These are phyloP conservation scores for Penicillium nordicum DNA, from an alignment of 2,329 filamentous ascomycete species.

Conservation along the genomic window DNA sequence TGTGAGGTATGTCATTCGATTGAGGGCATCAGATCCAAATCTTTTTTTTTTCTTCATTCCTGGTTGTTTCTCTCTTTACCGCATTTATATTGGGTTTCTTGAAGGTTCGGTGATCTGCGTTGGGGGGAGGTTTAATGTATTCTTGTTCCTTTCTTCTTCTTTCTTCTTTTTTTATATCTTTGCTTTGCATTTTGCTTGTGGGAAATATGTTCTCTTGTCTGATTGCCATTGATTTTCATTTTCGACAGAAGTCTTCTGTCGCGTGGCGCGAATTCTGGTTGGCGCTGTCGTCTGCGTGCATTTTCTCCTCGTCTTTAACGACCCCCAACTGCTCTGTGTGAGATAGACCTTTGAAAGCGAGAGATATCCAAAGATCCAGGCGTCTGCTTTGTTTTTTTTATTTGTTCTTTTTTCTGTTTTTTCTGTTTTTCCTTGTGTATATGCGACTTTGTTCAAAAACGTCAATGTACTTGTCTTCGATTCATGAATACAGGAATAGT, in stretches of 20 bases:
- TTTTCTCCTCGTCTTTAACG: slow-evolving; percentile 31
- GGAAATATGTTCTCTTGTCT: slow-evolving; percentile 13
- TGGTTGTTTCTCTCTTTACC: slow-evolving; percentile 16
- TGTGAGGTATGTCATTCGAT: slow-evolving; percentile 12
- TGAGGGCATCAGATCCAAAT: slow-evolving; percentile 9
- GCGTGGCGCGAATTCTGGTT: slow-evolving; percentile 34
- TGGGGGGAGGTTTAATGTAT: slow-evolving; percentile 23
- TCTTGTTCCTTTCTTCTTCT: slow-evolving; percentile 22
- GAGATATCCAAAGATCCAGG: slow-evolving; percentile 41
- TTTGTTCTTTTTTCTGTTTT: background rate
- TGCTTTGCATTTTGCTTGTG: slow-evolving; percentile 13
- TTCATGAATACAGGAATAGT: slow-evolving; percentile 3
- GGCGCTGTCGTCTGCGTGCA: slow-evolving; percentile 34
- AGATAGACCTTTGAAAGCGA: slow-evolving; percentile 40
- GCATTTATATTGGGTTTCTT: slow-evolving; percentile 21
- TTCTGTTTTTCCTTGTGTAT: slow-evolving; percentile 13
- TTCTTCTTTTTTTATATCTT: slow-evolving; percentile 2
- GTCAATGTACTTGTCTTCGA: slow-evolving; percentile 15
- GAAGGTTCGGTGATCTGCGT: slow-evolving; percentile 24
- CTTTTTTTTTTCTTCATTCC: slow-evolving; percentile 16
- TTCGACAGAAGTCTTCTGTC: slow-evolving; percentile 27
- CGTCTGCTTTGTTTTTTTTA: slow-evolving; percentile 23
- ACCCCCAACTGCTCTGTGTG: slow-evolving; percentile 31
- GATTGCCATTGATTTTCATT: slow-evolving; percentile 9
- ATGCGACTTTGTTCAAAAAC: slow-evolving; percentile 16